Base-by-base conservation (phyloP, 1,284 basidiomycete genomes). In the Ceratobasidium sp. region DNA sequence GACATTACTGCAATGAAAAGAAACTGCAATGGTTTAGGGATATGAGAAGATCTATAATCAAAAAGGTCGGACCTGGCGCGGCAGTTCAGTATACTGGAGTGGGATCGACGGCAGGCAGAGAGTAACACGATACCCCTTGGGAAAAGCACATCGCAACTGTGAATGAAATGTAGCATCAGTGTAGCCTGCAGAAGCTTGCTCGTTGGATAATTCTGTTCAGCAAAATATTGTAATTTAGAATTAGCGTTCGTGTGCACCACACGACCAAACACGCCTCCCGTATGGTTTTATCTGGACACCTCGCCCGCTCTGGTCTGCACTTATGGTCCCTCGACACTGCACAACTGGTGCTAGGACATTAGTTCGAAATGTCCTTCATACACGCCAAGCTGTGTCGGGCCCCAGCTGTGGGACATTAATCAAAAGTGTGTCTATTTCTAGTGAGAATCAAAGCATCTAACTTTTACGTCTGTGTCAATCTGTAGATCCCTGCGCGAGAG, bases 271-370 rank as follows among this genome's bases (percentile, higher is more conserved):
- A 66, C 63, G 63, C 63, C 63, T 52, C 63, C 28, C 35, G 35
- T 5, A 32, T 50, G 63, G 52, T 66, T 66, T 66, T 66, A 32
- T 41, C 32, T 21, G 30, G 54, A 66, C 52, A 14, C 35, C 18
- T 32, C 26, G 26, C 13, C 63, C 4, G 30, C 14, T 66, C 23
- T 66, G 46, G 32, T 54, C 49, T 43, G 21, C 63, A 49, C 63
- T 49, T 54, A 66, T 66, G 63, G 63, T 66, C 32, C 30, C 35
- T 54, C 63, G 64, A 38, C 64, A 55, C n/a, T 67, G 38, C 52
- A 38, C 46, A 38, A 38, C 43, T 38, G 16, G 50, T 41, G 26
- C 35, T 9, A 32, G 49, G 49, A 52, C 26, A 30, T 13, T 66
- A 4, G n/a, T 61, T 35, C 28, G 43, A 23, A 32, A 28, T 28